Evolutionary conservation across 2,329 filamentous ascomycete genomes (phyloP).

Genomic region (Colletotrichum gloeosporioides): DNA sequence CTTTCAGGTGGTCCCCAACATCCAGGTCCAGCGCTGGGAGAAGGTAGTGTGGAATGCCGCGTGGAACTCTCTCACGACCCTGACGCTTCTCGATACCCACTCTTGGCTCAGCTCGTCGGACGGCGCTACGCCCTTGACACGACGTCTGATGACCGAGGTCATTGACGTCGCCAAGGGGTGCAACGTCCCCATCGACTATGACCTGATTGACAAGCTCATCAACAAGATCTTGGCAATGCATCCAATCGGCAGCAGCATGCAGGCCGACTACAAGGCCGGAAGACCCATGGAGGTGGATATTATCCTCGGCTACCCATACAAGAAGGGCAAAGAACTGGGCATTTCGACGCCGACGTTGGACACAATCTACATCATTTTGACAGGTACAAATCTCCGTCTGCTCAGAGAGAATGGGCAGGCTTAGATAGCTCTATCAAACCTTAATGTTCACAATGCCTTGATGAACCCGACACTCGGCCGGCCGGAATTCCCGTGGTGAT

Average conservation of each 20-base stretch:
- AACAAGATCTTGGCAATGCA: constrained; percentile 52
- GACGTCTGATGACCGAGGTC: constrained; percentile 57
- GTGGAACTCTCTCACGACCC: constrained; percentile 66
- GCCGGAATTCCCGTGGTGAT: neutral
- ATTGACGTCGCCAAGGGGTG: constrained; percentile 61
- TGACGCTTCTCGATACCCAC: constrained; percentile 58
- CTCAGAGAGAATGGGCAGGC: constrained; percentile 1
- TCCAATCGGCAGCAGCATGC: constrained; percentile 57
- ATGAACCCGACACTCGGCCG: neutral
- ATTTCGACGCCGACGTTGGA: constrained; percentile 58
- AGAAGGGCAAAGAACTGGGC: constrained; percentile 58
- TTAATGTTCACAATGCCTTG: neutral
- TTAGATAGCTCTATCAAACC: neutral
- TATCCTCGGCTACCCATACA: constrained; percentile 65
- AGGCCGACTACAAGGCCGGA: constrained; percentile 60
- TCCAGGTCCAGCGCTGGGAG: constrained; percentile 63
- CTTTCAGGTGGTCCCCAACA: constrained; percentile 54
- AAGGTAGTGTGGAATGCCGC: constrained; percentile 67
- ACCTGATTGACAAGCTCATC: constrained; percentile 51
- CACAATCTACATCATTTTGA: constrained; percentile 39
- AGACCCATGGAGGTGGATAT: constrained; percentile 67
- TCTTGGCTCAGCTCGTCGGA: constrained; percentile 50
- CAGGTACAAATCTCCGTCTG: constrained; percentile 31
- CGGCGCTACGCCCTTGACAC: constrained; percentile 53
- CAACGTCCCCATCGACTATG: constrained; percentile 50